Conservation (phyloP, 805 yeast species). For the Candida patagonica region DNA sequence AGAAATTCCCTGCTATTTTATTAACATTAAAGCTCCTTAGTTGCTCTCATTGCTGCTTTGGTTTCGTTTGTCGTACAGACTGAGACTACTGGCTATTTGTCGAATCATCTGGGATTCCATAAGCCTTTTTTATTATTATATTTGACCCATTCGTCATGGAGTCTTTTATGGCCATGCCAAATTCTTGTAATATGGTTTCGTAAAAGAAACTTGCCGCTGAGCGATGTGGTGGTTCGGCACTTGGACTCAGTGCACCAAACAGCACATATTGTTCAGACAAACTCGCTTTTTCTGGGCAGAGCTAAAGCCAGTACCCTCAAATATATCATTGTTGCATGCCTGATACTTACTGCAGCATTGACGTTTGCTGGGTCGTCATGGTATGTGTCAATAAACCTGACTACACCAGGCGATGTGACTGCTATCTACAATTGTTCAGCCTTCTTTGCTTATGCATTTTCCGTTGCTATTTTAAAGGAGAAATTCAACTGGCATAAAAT, state of each 20-base stretch:
- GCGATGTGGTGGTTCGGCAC: conserved; percentile 15
- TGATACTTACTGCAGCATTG: conserved; percentile 45
- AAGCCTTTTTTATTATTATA: conserved; percentile 52
- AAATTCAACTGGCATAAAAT: conserved; percentile 53
- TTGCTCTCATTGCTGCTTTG: conserved; percentile 41
- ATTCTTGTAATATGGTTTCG: conserved; percentile 38
- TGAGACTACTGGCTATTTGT: conserved; percentile 65
- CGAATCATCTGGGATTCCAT: conserved; percentile 42
- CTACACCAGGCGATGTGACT: conserved; percentile 78
- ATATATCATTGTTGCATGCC: conserved; percentile 38
- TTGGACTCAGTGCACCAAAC: conserved; percentile 16
- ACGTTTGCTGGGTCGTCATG: conserved; percentile 75
- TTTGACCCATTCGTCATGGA: conserved; percentile 74
- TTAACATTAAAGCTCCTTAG: conserved; percentile 30
- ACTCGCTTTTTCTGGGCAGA: conserved; percentile 11
- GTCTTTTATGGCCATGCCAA: conserved; percentile 64
- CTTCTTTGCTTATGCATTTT: conserved; percentile 77
- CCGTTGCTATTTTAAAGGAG: conserved; percentile 65
- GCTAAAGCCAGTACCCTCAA: conserved; percentile 30
- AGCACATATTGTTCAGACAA: conserved; percentile 17
- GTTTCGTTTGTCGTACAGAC: conserved; percentile 69
- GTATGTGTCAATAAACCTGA: conserved; percentile 74
- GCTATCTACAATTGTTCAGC: conserved; percentile 89
- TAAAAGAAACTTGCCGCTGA: conserved; percentile 31
- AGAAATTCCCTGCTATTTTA: neutral